Percentiles rank a stretch among this genome's conserved stretches.
These are phyloP conservation scores for Carex sylvatica DNA, from an alignment of 202 grass and related monocot species.

Conservation along the genomic window DNA sequence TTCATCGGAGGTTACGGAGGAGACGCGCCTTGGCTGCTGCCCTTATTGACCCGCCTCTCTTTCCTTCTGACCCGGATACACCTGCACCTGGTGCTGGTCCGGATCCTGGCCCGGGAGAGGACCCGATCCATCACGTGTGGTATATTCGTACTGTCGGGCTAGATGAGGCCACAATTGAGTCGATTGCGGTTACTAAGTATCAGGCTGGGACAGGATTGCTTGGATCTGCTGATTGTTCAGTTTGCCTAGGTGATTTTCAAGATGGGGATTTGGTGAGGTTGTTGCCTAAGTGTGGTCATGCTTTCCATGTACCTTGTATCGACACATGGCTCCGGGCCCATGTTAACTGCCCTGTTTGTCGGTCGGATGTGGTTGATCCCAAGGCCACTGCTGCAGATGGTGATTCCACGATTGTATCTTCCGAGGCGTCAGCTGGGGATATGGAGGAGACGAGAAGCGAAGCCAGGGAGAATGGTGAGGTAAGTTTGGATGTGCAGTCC, in stretches of 20 bases:
- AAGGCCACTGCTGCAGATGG: neutral
- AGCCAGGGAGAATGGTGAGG: neutral
- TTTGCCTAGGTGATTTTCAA: constrained; percentile 76
- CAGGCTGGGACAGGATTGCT: constrained; percentile 29
- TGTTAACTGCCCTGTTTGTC: constrained; percentile 79
- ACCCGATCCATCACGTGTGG: constrained; percentile 68
- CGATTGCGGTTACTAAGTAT: constrained; percentile 62
- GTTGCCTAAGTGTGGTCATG: constrained; percentile 74
- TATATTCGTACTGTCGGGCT: constrained; percentile 84
- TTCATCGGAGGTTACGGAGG: constrained; percentile 37
- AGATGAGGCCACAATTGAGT: constrained; percentile 68
- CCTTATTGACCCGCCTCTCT: constrained; percentile 4
- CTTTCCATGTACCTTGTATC: constrained; percentile 75
- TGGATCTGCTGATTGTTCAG: constrained; percentile 53
- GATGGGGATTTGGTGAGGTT: constrained; percentile 77
- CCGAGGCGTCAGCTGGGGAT: constrained; percentile 4
- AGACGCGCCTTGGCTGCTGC: constrained; percentile 30
- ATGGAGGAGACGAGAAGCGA: constrained; percentile 4
- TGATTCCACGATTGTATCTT: neutral
- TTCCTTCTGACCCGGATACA: neutral
- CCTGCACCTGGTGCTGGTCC: constrained; percentile 28
- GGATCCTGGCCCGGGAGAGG: neutral
- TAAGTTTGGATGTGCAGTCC: neutral
- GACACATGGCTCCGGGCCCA: constrained; percentile 87
- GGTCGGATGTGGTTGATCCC: constrained; percentile 40